These are phyloP conservation scores for Hortaea werneckii DNA, from an alignment of 2,329 filamentous ascomycete species.

Conservation along the genomic window DNA sequence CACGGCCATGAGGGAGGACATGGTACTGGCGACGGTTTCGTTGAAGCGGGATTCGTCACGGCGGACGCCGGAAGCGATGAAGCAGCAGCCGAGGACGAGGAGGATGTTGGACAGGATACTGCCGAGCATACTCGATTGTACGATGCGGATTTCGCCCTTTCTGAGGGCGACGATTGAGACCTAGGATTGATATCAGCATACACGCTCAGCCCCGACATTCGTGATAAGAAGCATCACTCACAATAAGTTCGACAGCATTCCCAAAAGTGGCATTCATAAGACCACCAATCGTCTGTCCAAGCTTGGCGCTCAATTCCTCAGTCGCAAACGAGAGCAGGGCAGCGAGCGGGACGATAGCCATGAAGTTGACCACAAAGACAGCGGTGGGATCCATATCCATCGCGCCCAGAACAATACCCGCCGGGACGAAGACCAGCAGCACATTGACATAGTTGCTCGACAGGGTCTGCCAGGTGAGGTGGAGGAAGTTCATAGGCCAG, in stretches of 20 bases:
- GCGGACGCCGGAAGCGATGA: slow-evolving; percentile 39
- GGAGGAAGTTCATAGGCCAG: slow-evolving; percentile 22
- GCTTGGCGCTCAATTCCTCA: slow-evolving; percentile 61
- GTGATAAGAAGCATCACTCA: not conserved
- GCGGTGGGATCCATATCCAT: slow-evolving; percentile 54
- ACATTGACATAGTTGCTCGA: slow-evolving; percentile 54
- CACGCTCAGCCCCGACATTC: too few species aligned
- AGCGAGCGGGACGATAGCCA: slow-evolving; percentile 68
- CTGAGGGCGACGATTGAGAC: slow-evolving; percentile 85
- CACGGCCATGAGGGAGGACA: slow-evolving; percentile 51
- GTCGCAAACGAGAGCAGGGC: slow-evolving; percentile 67
- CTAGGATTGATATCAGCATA: slow-evolving; percentile 32
- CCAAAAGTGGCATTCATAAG: slow-evolving; percentile 68
- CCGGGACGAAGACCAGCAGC: slow-evolving; percentile 61
- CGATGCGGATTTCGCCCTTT: slow-evolving; percentile 81
- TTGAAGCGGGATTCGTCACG: slow-evolving; percentile 50
- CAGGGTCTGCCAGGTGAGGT: slow-evolving; percentile 34
- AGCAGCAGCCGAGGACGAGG: slow-evolving; percentile 53
- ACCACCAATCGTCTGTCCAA: slow-evolving; percentile 65
- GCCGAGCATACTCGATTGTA: slow-evolving; percentile 96
- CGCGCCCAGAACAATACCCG: slow-evolving; percentile 59
- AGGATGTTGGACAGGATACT: slow-evolving; percentile 92
- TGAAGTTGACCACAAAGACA: slow-evolving; percentile 69
- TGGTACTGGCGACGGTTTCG: slow-evolving; percentile 67
- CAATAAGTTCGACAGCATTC: slow-evolving; percentile 71